phyloP scores from a whole-genome alignment of 257 asterid genomes.

The Parsonsia alboflavescens region DNA sequence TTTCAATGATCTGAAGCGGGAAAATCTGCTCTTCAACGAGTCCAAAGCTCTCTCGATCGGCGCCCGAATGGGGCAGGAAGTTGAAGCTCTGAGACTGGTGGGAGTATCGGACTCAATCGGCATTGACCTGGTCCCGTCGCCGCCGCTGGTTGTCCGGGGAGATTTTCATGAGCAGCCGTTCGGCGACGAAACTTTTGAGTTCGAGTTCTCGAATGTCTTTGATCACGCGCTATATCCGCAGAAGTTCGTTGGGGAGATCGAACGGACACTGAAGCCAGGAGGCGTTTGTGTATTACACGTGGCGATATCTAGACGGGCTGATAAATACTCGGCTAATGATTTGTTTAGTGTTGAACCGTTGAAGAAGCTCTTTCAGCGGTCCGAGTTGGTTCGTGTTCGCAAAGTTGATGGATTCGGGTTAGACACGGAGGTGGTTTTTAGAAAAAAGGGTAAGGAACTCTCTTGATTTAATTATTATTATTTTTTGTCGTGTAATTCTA shows the following conservation, averaged over 20 bases:
- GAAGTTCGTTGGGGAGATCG: slow-evolving; percentile 62
- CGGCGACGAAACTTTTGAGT: slow-evolving; percentile 48
- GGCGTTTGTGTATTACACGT: slow-evolving; percentile 81
- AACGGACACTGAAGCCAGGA: slow-evolving; percentile 62
- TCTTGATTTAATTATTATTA: too few relatives aligned
- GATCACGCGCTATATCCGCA: slow-evolving; percentile 85
- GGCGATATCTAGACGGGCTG: slow-evolving; percentile 56
- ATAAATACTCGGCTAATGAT: slow-evolving; percentile 81
- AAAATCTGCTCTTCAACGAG: slow-evolving; percentile 31
- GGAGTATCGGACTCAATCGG: slow-evolving; percentile 63
- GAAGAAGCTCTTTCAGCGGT: slow-evolving; percentile 51
- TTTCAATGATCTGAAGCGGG: slow-evolving; percentile 34
- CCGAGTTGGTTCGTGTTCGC: slow-evolving; percentile 52
- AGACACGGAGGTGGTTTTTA: slow-evolving; percentile 75
- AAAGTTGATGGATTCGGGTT: slow-evolving; percentile 73
- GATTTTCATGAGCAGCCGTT: slow-evolving; percentile 84
- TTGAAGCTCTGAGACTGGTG: slow-evolving; percentile 61
- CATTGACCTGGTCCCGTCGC: slow-evolving; percentile 69
- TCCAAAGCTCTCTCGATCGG: slow-evolving; percentile 68
- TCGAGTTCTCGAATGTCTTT: slow-evolving; percentile 85
- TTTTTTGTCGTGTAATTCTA: too few relatives aligned
- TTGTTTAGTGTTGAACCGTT: slow-evolving; percentile 64
- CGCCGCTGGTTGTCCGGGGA: slow-evolving; percentile 69
- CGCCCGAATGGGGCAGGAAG: slow-evolving; percentile 89
- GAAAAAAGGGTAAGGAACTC: slow-evolving; percentile 24